phyloP scores from a whole-genome alignment of 2,329 filamentous ascomycete genomes.

The Dactylellina parvicollis region DNA sequence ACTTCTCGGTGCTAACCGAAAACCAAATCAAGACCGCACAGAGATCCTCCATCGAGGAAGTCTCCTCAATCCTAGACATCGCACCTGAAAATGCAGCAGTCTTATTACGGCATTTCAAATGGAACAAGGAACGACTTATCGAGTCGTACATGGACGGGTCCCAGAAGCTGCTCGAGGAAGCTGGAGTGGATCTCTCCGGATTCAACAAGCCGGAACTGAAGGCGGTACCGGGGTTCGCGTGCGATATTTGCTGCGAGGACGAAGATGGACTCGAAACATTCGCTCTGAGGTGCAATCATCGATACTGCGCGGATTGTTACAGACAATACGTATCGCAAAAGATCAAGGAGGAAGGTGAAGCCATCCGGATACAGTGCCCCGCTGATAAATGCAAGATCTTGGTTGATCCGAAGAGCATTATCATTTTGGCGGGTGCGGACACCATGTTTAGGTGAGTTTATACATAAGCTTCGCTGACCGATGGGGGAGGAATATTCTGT shows the following conservation, averaged over 20 bases:
- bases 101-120: slow-evolving; percentile 84
- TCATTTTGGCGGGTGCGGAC: slow-evolving; percentile 68
- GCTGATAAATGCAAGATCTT: slow-evolving; percentile 87
- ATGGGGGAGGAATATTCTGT: no score
- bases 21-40: slow-evolving; percentile 85
- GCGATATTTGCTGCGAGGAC: slow-evolving; percentile 97
- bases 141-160: slow-evolving; percentile 95
- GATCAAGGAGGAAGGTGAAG: slow-evolving; percentile 94
- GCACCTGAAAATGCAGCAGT: slow-evolving; percentile 90
- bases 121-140: slow-evolving; percentile 95
- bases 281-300: slow-evolving; percentile 92
- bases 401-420: slow-evolving; percentile 87
- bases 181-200: slow-evolving; percentile 78
- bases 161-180: slow-evolving; percentile 80
- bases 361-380: slow-evolving; percentile 92
- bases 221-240: slow-evolving; percentile 78
- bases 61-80: slow-evolving; percentile 89
- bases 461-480: not conserved
- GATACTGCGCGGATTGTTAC: slow-evolving; percentile 94
- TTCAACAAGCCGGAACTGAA: slow-evolving; percentile 71
- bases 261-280: slow-evolving; percentile 80
- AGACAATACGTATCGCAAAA: slow-evolving; percentile 90
- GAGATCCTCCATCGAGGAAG: slow-evolving; percentile 84
- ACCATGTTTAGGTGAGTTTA: slow-evolving; percentile 32
- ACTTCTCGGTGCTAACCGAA: slow-evolving; percentile 83